Conservation (phyloP, 257 asterid genomes). For the Fraxinus quadrangulata region DNA sequence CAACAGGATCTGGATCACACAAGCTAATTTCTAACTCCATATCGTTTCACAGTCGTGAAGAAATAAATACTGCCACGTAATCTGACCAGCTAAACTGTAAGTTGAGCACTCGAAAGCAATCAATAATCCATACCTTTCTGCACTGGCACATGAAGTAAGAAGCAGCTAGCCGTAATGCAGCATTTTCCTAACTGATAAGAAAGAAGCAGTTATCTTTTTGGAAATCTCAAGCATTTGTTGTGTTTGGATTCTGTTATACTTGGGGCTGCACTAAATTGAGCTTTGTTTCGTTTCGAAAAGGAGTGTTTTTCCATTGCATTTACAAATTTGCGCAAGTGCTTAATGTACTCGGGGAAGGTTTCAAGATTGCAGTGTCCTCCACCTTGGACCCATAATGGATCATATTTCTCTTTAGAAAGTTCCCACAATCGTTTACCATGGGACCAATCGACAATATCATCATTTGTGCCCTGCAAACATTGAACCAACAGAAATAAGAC, state of each 20-base stretch:
- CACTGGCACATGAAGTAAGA: constrained; percentile 9
- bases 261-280: constrained; percentile 32
- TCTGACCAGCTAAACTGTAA: constrained; percentile 2
- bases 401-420: constrained; percentile 94
- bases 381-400: constrained; percentile 93
- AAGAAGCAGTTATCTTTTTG: constrained; percentile 44
- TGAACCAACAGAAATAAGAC: constrained; percentile 17
- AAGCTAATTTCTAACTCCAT: constrained; percentile 7
- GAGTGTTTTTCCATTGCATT: constrained; percentile 90
- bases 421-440: constrained; percentile 98
- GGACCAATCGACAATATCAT: constrained; percentile 87
- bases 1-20: not conserved
- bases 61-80: not conserved
- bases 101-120: constrained; percentile 13
- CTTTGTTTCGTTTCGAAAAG: constrained; percentile 58
- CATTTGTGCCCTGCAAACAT: constrained; percentile 74
- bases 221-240: constrained; percentile 82
- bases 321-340: constrained; percentile 78
- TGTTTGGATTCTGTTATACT: constrained; percentile 53
- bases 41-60: not conserved
- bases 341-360: constrained; percentile 90
- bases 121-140: constrained; percentile 8
- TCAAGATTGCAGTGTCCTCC: constrained; percentile 98
- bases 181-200: constrained; percentile 13
- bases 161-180: not conserved